These are phyloP conservation scores for Trifolium dubium DNA, from an alignment of 306 rosid genomes.

Conservation along the genomic window DNA sequence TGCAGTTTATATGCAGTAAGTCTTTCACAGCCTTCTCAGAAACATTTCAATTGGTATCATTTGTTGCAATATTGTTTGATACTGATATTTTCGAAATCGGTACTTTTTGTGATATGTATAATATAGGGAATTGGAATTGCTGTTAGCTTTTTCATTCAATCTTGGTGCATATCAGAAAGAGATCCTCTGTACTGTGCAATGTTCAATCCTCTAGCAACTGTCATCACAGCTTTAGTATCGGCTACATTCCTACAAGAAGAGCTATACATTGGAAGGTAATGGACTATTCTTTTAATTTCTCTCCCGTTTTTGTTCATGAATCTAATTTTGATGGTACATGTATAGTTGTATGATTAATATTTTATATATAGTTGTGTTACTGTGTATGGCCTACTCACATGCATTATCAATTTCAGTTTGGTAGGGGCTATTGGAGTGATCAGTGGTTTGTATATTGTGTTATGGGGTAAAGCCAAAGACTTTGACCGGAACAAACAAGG, in stretches of 20 bases:
- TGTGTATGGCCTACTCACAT: neutral
- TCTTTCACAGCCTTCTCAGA: neutral
- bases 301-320: neutral
- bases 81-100: neutral
- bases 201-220: constrained; percentile 74
- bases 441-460: constrained; percentile 61
- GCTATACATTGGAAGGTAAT: constrained; percentile 67
- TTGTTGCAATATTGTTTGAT: neutral
- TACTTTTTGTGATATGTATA: neutral
- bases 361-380: neutral
- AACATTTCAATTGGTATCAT: neutral
- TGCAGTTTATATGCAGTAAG: constrained; percentile 75
- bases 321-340: neutral
- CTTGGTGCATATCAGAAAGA: constrained; percentile 70
- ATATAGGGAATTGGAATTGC: constrained; percentile 69
- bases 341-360: neutral
- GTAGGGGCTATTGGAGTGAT: constrained; percentile 63
- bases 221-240: constrained; percentile 59
- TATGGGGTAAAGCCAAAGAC: constrained; percentile 79
- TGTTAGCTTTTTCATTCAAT: constrained; percentile 58
- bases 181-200: constrained; percentile 73
- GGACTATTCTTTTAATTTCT: neutral
- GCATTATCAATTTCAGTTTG: constrained; percentile 52
- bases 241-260: constrained; percentile 58
- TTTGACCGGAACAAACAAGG: constrained; percentile 42